Percentiles rank a stretch among this genome's conserved stretches.
Evolutionary conservation across 2,329 filamentous ascomycete genomes (phyloP).

Genomic region (Pyrenophora tritici-repentis): DNA sequence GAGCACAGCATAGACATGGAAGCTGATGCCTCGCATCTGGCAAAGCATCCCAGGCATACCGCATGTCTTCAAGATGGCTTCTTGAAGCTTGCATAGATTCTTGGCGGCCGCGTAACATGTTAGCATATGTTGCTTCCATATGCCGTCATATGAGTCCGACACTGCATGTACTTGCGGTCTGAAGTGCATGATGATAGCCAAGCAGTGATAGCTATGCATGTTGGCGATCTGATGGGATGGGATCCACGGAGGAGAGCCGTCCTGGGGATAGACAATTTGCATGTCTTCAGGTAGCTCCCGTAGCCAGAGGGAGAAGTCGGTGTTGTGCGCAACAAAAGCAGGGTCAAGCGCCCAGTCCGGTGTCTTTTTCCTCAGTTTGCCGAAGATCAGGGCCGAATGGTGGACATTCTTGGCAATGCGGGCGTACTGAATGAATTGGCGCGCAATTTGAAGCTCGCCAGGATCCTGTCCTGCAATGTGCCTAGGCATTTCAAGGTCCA

Average conservation of each 20-base stretch:
- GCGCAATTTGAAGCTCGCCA: conserved; percentile 75
- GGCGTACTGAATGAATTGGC: conserved; percentile 82
- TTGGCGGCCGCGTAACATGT: conserved; percentile 86
- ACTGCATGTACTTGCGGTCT: conserved; percentile 78
- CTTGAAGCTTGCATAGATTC: conserved; percentile 81
- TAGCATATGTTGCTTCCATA: conserved; percentile 88
- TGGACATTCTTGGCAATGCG: conserved; percentile 78
- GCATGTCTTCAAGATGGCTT: conserved; percentile 76
- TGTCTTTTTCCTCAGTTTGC: conserved; percentile 72
- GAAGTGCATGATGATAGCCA: conserved; percentile 84
- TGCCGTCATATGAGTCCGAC: conserved; percentile 75
- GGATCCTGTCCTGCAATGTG: conserved; percentile 71
- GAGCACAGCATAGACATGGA: conserved; percentile 88
- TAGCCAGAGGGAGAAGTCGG: conserved; percentile 76
- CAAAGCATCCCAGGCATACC: conserved; percentile 81
- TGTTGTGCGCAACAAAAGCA: conserved; percentile 78
- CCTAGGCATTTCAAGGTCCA: conserved; percentile 73
- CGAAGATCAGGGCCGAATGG: conserved; percentile 75
- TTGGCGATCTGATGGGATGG: conserved; percentile 88
- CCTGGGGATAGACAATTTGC: conserved; percentile 74
- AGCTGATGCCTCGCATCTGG: conserved; percentile 94
- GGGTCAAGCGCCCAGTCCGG: conserved; percentile 89
- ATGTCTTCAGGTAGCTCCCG: conserved; percentile 78
- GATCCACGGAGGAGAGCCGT: conserved; percentile 82
- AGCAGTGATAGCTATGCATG: conserved; percentile 84